Evolutionary conservation across 345 rosid genomes (phyloP), one percentile per base, ranked within the genome.

Genomic region (Eucalyptus paniculata): DNA sequence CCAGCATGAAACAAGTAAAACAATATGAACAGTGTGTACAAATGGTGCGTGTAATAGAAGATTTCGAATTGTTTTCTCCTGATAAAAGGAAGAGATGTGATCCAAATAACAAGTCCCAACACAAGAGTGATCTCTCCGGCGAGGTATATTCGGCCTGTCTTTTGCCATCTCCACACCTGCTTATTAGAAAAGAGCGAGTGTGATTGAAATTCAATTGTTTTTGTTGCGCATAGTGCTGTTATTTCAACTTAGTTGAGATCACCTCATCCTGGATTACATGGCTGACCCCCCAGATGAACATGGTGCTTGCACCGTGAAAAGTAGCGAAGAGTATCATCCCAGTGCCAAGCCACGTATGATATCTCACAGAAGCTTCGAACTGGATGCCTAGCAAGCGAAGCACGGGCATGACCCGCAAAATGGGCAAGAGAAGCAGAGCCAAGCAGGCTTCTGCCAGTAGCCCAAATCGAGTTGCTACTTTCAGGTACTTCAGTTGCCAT

Each of bases 1-100:
- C 98, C 99, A 24, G 92, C 95, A 93, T 97, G 99, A 90, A 97
- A 93, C 95, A 97, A 88, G 95, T 94, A 97, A 89, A 94, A 92
- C 56, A 94, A 89, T 72, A 97, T 90, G 93, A 97, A 97, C 65
- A 94, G 45, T 40, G 92, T 88, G 93, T 96, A 96, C 50, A 96
- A 91, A 91, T 97, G 98, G 91, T 97, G 99, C 4, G 95, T 94
- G 91, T 92, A 96, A 89, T 96, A 97, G 91, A 96, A 96, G 47
- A 96, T 81, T 89, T 97, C 98, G 88, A 97, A 97, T 88, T 87
- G 94, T 60, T 87, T 95, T 92, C 98, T 94, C 86, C 98, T 94
- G 89, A 97, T 93, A 87, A 94, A 96, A 81, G 99, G 98, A 92
- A 97, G 96, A 90, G 99, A 96, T 72, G 98, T 94, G 91, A 95